Conservation (phyloP, 176 grass and related monocot species). For the Oryza rufipogon region DNA sequence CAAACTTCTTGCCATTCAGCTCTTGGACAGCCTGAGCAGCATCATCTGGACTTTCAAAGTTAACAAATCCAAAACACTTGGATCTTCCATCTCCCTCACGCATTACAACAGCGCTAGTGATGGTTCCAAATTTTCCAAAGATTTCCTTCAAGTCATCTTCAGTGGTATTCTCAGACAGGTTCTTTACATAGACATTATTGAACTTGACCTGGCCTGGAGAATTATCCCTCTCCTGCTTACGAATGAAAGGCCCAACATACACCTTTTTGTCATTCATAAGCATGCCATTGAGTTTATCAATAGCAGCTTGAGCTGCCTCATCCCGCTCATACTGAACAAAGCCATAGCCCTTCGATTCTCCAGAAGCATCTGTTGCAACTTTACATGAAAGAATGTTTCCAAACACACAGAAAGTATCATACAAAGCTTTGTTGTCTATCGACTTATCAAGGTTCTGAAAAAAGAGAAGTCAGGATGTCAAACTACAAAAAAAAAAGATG, state of each 20-base stretch:
- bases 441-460: constrained; percentile 92
- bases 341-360: constrained; percentile 91
- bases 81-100: constrained; percentile 81
- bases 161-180: constrained; percentile 74
- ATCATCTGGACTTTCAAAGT: constrained; percentile 82
- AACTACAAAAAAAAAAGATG: constrained; percentile 1
- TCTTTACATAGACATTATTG: constrained; percentile 95
- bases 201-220: constrained; percentile 63
- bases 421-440: constrained; percentile 77
- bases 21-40: constrained; percentile 80
- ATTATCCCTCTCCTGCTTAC: constrained; percentile 81
- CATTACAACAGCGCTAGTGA: constrained; percentile 95
- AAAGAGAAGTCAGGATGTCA: constrained; percentile 9
- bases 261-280: constrained; percentile 89
- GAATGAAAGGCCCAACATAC: constrained; percentile 91
- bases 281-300: constrained; percentile 81
- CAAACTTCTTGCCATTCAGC: constrained; percentile 81
- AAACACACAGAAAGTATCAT: constrained; percentile 80
- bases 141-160: constrained; percentile 79
- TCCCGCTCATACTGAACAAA: constrained; percentile 94
- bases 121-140: constrained; percentile 85
- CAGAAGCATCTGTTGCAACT: constrained; percentile 75
- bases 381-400: constrained; percentile 97
- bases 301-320: constrained; percentile 86
- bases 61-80: constrained; percentile 99